These are phyloP conservation scores for Agapanthus africanus DNA, from an alignment of 106 monocot species.

Conservation along the genomic window DNA sequence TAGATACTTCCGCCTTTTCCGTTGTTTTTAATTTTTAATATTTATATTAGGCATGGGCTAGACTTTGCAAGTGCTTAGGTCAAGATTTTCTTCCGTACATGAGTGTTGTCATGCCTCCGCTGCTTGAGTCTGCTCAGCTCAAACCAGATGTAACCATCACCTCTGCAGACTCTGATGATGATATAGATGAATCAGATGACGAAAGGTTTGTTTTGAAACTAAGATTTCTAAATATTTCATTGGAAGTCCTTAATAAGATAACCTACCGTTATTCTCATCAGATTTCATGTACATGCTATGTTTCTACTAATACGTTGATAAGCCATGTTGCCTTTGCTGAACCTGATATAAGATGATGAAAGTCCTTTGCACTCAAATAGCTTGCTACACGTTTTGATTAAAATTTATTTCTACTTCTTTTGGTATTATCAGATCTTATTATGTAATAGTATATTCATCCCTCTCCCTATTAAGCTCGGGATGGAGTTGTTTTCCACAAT, in stretches of 20 bases:
- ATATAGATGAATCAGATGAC: conserved; percentile 85
- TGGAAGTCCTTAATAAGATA: neutral
- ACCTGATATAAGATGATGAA: neutral
- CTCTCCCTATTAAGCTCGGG: neutral
- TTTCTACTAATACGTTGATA: neutral
- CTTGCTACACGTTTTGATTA: neutral
- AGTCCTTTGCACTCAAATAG: neutral
- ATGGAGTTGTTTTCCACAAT: too few relatives aligned
- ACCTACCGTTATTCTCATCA: neutral
- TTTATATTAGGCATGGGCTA: conserved; percentile 77
- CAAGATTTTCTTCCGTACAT: conserved; percentile 99
- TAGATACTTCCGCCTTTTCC: neutral
- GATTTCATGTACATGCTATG: neutral
- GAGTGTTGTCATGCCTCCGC: conserved; percentile 97
- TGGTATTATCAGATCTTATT: neutral
- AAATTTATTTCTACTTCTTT: neutral
- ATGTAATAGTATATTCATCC: neutral
- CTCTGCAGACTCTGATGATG: conserved; percentile 83
- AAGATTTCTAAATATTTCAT: neutral
- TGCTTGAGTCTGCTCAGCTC: conserved; percentile 94
- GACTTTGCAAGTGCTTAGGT: conserved; percentile 94
- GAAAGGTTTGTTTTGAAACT: conserved; percentile 47
- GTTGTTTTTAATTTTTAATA: conserved; percentile 1
- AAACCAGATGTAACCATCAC: conserved; percentile 96
- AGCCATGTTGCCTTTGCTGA: neutral